Evolutionary conservation across 768 basidiomycete species (phyloP).

Genomic region (Kwoniella sp.): DNA sequence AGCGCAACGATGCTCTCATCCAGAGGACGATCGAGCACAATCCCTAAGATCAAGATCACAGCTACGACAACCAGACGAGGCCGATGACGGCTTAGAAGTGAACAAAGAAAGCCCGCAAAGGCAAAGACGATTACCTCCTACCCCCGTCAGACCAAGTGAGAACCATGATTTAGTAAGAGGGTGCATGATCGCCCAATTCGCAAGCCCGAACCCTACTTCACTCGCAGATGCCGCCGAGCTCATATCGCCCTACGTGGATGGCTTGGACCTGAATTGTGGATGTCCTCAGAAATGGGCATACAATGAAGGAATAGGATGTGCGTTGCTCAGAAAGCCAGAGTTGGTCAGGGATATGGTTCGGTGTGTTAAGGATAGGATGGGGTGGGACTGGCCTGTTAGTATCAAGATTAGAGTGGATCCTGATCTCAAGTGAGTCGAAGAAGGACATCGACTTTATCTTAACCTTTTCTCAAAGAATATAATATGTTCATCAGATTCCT

Average conservation of each 20-base stretch:
- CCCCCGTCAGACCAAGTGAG: conserved; percentile 30
- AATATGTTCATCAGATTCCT: background rate
- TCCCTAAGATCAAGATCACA: background rate
- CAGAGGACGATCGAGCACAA: conserved; percentile 6
- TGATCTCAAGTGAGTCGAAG: conserved; percentile 54
- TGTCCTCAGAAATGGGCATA: conserved; percentile 61
- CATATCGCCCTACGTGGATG: conserved; percentile 59
- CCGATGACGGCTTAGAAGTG: too few relatives aligned
- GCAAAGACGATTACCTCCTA: conserved; percentile 36
- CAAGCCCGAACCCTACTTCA: conserved; percentile 56
- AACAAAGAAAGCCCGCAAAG: too few relatives aligned
- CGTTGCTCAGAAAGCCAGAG: conserved; percentile 59
- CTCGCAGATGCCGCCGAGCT: conserved; percentile 60
- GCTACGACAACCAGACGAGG: background rate
- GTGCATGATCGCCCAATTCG: conserved; percentile 59
- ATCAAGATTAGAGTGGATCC: conserved; percentile 61
- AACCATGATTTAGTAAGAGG: conserved; percentile 54
- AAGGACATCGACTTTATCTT: too few relatives aligned
- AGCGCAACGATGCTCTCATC: conserved; percentile 2
- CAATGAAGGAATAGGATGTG: conserved; percentile 59
- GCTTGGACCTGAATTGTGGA: conserved; percentile 60
- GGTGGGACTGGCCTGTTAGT: conserved; percentile 58
- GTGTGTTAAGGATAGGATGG: conserved; percentile 57
- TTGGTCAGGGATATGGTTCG: conserved; percentile 59
- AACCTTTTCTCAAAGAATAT: too few relatives aligned